Evolutionary conservation across 331 rosid genomes (phyloP), one percentile per base, ranked within the genome.

Genomic region (Acacia concinna): DNA sequence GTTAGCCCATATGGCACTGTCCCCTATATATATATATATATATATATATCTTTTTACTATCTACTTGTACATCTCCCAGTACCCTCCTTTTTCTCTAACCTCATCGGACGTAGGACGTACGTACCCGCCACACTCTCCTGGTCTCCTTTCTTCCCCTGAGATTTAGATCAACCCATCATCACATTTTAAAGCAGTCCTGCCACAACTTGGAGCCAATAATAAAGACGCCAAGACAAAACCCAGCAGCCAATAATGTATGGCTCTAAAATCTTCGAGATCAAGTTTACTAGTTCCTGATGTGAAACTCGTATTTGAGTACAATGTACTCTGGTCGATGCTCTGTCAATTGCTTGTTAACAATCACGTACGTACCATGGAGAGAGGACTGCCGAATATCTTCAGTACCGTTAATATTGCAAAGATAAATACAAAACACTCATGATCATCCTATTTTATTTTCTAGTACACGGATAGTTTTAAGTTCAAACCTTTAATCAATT

Each of bases 1-100:
- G 82, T 80, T 57, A 73, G 66, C 80, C 85, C 85, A 80, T 66
- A 72, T 81, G 82, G 71, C 71, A 7, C 74, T 80, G 81, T 79
- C 82, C 43, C 75, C 72, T 69, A 12, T n/a, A n/a, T n/a, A n/a
- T n/a, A n/a, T n/a, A n/a, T n/a, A n/a, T n/a, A n/a, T n/a, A n/a
- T n/a, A n/a, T n/a, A n/a, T n/a, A n/a, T 68, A 5, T 68, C 7
- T 68, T 1, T 74, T 38, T 52, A 47, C 47, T 70, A 40, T 54
- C 15, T n/a, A 8, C 4, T n/a, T 35, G 23, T 0, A 32, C 8
- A 69, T 57, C 54, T 64, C 75, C 2, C 78, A 65, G 15, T 54
- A 21, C 25, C 27, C 59, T 1, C 30, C 38, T 1, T 41, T 66
- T 52, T 30, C 20, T 14, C 41, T 38, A 54, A 79, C 73, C 37